Evolutionary conservation across 2,329 filamentous ascomycete genomes (phyloP).

Genomic region (Laburnicola sp.): DNA sequence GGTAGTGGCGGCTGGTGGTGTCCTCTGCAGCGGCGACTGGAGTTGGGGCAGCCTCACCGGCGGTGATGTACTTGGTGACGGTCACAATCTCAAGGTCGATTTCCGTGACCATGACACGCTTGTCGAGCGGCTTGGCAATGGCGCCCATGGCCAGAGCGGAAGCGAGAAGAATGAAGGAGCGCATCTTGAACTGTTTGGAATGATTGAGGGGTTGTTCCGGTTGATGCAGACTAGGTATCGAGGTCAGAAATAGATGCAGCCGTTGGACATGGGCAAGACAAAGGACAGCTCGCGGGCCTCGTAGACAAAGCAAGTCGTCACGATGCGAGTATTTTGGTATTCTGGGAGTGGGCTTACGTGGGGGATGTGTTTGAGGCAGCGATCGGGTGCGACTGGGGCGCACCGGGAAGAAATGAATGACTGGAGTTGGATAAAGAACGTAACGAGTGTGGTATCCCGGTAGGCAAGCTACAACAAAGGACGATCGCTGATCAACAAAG

Average conservation of each 20-base stretch:
- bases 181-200: slow-evolving; percentile 27
- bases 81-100: slow-evolving; percentile 25
- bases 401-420: slow-evolving; percentile 26
- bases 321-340: not conserved
- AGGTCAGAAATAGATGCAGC: slow-evolving; percentile 6
- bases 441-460: slow-evolving; percentile 31
- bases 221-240: slow-evolving; percentile 8
- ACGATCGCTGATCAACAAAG: slow-evolving; percentile 26
- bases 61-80: slow-evolving; percentile 25
- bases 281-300: not conserved
- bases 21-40: slow-evolving; percentile 5
- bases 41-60: slow-evolving; percentile 8
- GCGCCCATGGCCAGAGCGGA: slow-evolving; percentile 30
- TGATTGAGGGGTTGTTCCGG: not conserved
- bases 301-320: not conserved
- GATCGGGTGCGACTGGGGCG: slow-evolving; percentile 21
- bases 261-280: not conserved
- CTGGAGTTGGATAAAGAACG: slow-evolving; percentile 19
- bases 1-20: slow-evolving; percentile 3
- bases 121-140: slow-evolving; percentile 30
- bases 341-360: slow-evolving; percentile 17
- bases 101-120: slow-evolving; percentile 29
- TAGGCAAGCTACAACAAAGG: slow-evolving; percentile 27
- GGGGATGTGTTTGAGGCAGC: slow-evolving; percentile 8
- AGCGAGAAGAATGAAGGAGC: slow-evolving; percentile 29